phyloP scores from a whole-genome alignment of 371 early-diverging fungal genomes.

The Mortierella sp. region DNA sequence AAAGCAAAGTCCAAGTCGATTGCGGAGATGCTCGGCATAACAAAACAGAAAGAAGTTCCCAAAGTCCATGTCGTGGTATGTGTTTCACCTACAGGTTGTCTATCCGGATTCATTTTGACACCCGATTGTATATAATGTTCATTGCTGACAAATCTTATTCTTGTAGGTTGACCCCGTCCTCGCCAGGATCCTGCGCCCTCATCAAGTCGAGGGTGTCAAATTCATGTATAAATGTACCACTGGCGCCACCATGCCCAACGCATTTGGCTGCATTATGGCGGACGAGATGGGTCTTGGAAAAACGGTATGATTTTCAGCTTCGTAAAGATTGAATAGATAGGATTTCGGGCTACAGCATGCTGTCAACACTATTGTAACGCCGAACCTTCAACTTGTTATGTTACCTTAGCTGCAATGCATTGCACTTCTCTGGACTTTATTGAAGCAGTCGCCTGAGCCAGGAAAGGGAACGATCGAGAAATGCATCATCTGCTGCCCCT shows the following conservation, averaged over 20 bases:
- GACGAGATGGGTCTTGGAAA: conserved; percentile 99
- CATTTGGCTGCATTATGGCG: conserved; percentile 95
- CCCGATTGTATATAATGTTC: too few species aligned
- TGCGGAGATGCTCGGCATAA: conserved; percentile 63
- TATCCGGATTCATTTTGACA: not conserved
- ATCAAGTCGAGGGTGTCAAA: conserved; percentile 95
- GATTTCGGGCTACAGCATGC: not conserved
- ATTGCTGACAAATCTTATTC: not conserved
- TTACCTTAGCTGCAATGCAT: conserved; percentile 83
- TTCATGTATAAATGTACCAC: conserved; percentile 95
- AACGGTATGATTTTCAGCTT: conserved; percentile 67
- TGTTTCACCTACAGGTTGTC: not conserved
- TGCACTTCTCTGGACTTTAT: conserved; percentile 93
- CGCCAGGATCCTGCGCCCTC: conserved; percentile 89
- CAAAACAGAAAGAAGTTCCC: conserved; percentile 65
- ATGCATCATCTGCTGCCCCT: conserved; percentile 88
- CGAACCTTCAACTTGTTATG: not conserved
- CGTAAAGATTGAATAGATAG: not conserved
- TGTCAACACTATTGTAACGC: not conserved
- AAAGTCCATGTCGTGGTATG: conserved; percentile 72
- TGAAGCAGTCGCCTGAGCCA: conserved; percentile 89
- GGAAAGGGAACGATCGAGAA: conserved; percentile 95
- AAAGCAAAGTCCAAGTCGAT: conserved; percentile 58
- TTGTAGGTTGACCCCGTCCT: conserved; percentile 84
- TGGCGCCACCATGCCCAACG: conserved; percentile 65